Evolutionary conservation across 2,329 filamentous ascomycete species (phyloP), one percentile per base, ranked within the genome.

Genomic region (Cordyceps cicadae): DNA sequence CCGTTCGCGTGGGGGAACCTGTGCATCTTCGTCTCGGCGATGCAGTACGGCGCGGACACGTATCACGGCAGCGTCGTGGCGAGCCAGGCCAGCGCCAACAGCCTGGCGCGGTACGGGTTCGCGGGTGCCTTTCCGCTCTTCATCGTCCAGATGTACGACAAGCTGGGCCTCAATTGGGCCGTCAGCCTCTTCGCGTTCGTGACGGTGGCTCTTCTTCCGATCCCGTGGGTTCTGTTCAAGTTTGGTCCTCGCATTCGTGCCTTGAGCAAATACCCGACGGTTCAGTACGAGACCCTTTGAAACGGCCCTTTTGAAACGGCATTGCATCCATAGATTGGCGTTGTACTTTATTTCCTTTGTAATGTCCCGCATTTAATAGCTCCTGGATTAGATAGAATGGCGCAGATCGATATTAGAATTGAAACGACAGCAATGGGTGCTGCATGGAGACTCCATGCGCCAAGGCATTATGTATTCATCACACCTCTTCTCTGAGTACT

Each of bases 1-100:
- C 74, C 79, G 0, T 86, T 87, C 66, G 81, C 81, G 0, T 84
- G 80, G 77, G 84, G 83, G 1, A 86, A 85, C 64, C 69, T 86
- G 0, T 82, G 78, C 62, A 73, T 87, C 2, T 87, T 87, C 65
- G 76, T 85, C 63, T 75, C 77, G 59, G 74, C 77, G 3, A 72
- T 77, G 15, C 77, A 75, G 66, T 87, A 85, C 65, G 75, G 79
- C 1, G 72, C 79, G 7, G 84, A 87, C 65, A 78, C 79, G 0
- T 87, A 85, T 65, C 76, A 80, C 3, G 76, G 80, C 0, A 72
- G 76, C 15, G 79, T 81, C 11, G 79, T 84, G 0, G 84, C 85
- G 0, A 85, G 80, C 62, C 83, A 83, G 0, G 73, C 81, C 54
- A 83, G 81, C 7, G 85, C 85, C 1, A 87, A 86, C 63, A 79